Percentiles rank a stretch among this genome's conserved stretches.
Conservation (phyloP, 768 basidiomycete species). For the Boletellus ananiceps region DNA sequence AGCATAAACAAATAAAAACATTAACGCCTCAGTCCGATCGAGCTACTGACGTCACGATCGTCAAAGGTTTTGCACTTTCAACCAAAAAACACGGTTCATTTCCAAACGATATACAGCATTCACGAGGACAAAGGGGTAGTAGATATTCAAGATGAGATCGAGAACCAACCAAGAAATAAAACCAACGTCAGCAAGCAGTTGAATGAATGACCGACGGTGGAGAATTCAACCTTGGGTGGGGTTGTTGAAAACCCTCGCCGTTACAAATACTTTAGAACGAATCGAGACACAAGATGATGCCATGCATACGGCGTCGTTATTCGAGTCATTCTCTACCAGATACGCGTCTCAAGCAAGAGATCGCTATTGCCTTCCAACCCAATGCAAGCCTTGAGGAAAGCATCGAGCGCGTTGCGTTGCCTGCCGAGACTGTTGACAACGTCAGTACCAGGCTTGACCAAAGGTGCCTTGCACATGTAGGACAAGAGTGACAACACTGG, state of each 20-base stretch:
- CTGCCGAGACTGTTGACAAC: constrained; percentile 94
- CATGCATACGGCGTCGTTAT: not conserved
- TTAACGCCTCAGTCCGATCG: too few species aligned
- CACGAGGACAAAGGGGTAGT: not conserved
- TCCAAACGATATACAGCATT: not conserved
- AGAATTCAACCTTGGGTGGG: not conserved
- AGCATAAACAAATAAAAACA: too few species aligned
- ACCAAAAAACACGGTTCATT: constrained; percentile 4
- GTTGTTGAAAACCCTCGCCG: constrained; percentile 24
- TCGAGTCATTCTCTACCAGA: constrained; percentile 58
- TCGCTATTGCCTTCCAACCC: constrained; percentile 82
- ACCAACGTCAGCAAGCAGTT: constrained; percentile 8
- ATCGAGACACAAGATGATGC: not conserved
- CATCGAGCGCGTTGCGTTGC: constrained; percentile 91
- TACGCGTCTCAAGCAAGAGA: constrained; percentile 78
- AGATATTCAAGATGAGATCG: not conserved
- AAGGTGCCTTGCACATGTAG: constrained; percentile 98
- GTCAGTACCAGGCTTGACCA: constrained; percentile 89
- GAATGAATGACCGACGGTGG: constrained; percentile 7
- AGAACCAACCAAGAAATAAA: not conserved
- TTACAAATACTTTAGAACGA: not conserved
- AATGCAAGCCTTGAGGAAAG: constrained; percentile 91
- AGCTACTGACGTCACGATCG: too few species aligned
- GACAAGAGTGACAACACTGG: constrained; percentile 87
- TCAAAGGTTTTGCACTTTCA: not conserved